Conservation (phyloP, 2,329 filamentous ascomycete genomes). For the Beauveria scarabaeidicola region DNA sequence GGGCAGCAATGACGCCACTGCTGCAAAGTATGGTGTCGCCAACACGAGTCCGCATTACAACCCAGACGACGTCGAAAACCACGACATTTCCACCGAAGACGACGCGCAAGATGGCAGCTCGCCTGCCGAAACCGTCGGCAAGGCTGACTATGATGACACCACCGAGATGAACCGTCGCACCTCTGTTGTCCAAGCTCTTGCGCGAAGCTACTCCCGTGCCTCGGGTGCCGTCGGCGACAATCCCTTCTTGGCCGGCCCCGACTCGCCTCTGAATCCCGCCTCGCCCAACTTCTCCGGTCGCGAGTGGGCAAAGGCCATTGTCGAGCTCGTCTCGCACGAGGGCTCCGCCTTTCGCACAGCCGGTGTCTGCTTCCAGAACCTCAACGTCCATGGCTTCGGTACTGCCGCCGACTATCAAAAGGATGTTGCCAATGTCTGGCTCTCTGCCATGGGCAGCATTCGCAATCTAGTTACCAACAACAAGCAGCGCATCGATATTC, state of each 20-base stretch:
- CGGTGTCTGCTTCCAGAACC: constrained; percentile 54
- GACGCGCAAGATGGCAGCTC: constrained; percentile 27
- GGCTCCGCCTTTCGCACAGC: constrained; percentile 48
- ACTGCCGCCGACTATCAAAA: constrained; percentile 60
- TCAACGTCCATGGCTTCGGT: constrained; percentile 62
- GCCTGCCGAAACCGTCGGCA: constrained; percentile 13
- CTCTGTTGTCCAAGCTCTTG: constrained; percentile 41
- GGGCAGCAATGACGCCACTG: constrained; percentile 41
- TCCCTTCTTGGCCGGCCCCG: constrained; percentile 35
- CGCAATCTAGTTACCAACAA: constrained; percentile 44
- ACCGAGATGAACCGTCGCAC: constrained; percentile 37
- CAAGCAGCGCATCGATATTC: constrained; percentile 53
- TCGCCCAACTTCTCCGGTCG: constrained; percentile 40
- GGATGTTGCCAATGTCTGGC: constrained; percentile 50
- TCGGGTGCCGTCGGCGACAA: constrained; percentile 32
- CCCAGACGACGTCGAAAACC: constrained; percentile 20
- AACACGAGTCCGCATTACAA: constrained; percentile 18
- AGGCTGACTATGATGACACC: constrained; percentile 27
- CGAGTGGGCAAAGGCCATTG: constrained; percentile 48
- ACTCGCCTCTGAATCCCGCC: constrained; percentile 40
- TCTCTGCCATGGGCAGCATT: constrained; percentile 29
- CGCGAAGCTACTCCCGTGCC: constrained; percentile 41
- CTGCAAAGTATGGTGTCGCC: constrained; percentile 33
- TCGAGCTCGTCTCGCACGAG: constrained; percentile 37
- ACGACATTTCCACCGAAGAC: constrained; percentile 18